Evolutionary conservation across 495 filamentous ascomycete genomes (phyloP), one percentile per base, ranked within the genome.

Genomic region (Penicillium silybi): DNA sequence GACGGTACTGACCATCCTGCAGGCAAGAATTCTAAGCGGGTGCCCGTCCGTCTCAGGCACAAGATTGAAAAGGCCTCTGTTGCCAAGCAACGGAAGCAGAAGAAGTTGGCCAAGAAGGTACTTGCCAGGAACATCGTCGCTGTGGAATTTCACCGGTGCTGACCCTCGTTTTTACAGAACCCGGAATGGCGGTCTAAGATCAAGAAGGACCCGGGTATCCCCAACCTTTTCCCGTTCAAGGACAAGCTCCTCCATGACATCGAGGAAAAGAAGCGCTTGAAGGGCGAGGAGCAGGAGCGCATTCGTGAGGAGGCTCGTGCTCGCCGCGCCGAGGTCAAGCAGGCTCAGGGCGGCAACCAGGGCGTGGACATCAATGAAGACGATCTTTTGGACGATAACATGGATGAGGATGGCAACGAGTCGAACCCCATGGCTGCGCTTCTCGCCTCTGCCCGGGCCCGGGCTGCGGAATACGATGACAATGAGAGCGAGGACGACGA

Each of bases 151-250:
- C 19, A 39, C n/a, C 23, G 2, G 18, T 57, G 38, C 50, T 56
- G 19, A 53, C 16, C 38, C 44, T 41, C 32, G 44, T 47, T 60
- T 57, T 41, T 23, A 44, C 57, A 85, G 84, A 95, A 97, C 69
- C 95, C 95, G 17, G 82, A 96, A 86, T 96, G 92, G 86, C 82
- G 85, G 52, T 92, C 88, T 56, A 86, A 88, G 67, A 67, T 95
- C 51, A 97, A 95, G 82, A 97, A 97, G 72, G 92, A 96, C 66
- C 90, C 91, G 34, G 92, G 92, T 50, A 97, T 98, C 46, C 93
- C 93, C 44, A 98, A 96, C 64, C 80, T 96, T 22, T 98, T 96
- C 73, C 93, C 93, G 11, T 96, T 92, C 80, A 98, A 98, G 74
- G 95, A 97, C 63, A 89, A 87, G 74, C 80, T 98, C 17, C 79